These are phyloP conservation scores for Apium graveolens DNA, from an alignment of 129 eudicot species.

Conservation along the genomic window DNA sequence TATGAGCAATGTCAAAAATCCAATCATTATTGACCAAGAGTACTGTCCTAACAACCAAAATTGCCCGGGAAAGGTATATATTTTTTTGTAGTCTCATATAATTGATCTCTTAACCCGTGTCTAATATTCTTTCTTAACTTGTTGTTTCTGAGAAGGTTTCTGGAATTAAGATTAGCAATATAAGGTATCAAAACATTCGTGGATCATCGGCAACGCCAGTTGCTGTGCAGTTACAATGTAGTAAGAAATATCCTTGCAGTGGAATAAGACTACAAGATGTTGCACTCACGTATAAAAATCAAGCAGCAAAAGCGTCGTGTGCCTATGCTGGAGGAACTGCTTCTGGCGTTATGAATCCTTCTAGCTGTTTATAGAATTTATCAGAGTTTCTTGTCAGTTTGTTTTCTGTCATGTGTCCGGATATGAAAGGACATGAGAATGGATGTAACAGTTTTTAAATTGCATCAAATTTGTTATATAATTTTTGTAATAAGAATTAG, in stretches of 20 bases:
- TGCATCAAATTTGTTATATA: no score
- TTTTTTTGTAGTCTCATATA: background rate
- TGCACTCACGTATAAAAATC: slow-evolving; percentile 28
- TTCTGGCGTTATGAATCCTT: no score
- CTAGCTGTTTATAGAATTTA: no score
- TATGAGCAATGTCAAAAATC: slow-evolving; percentile 43
- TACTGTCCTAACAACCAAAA: slow-evolving; percentile 36
- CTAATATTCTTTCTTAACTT: background rate
- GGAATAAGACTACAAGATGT: slow-evolving; percentile 49
- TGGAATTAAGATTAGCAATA: slow-evolving; percentile 29
- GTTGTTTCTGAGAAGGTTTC: background rate
- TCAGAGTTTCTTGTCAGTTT: no score
- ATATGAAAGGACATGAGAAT: no score
- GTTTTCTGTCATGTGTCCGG: no score
- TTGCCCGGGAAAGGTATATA: slow-evolving; percentile 53
- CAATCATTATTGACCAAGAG: slow-evolving; percentile 49
- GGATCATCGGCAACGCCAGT: slow-evolving; percentile 44
- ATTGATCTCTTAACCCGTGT: background rate
- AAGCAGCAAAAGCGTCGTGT: slow-evolving; percentile 15
- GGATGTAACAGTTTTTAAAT: no score
- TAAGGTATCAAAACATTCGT: slow-evolving; percentile 39
- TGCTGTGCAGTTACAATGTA: slow-evolving; percentile 30
- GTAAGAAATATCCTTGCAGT: slow-evolving; percentile 41
- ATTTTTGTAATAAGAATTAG: no score
- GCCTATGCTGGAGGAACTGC: slow-evolving; percentile 8